phyloP scores from a whole-genome alignment of 306 rosid species.

The Echinosophora koreensis region DNA sequence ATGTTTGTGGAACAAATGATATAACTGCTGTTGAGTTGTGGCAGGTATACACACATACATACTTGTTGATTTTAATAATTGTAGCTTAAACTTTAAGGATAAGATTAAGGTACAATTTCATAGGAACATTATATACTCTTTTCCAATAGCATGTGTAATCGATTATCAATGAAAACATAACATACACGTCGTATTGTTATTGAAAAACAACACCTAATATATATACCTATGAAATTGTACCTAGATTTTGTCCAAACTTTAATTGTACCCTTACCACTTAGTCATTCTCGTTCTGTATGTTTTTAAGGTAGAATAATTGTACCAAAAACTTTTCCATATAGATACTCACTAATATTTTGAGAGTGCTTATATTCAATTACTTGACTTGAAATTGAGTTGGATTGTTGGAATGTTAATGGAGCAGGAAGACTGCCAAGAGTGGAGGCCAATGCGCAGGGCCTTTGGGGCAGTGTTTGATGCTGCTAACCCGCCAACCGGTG shows the following conservation, averaged over 20 bases:
- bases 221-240: too few species aligned
- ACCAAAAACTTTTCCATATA: neutral
- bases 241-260: too few species aligned
- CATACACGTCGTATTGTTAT: too few species aligned
- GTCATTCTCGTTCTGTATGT: too few species aligned
- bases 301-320: neutral
- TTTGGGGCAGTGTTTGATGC: conserved; percentile 83
- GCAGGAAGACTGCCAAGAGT: conserved; percentile 71
- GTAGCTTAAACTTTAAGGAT: neutral
- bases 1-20: conserved; percentile 70
- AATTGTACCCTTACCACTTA: too few species aligned
- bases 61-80: neutral
- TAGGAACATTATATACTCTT: too few species aligned
- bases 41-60: conserved; percentile 55
- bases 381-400: conserved; percentile 35
- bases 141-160: too few species aligned
- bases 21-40: conserved; percentile 62
- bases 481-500: conserved; percentile 67
- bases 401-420: conserved; percentile 39
- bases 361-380: neutral
- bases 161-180: too few species aligned
- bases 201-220: too few species aligned
- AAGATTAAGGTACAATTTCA: too few species aligned
- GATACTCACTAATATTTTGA: neutral
- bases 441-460: conserved; percentile 77